phyloP scores from a whole-genome alignment of 2,329 filamentous ascomycete genomes.

The Mycocentrospora acerina region DNA sequence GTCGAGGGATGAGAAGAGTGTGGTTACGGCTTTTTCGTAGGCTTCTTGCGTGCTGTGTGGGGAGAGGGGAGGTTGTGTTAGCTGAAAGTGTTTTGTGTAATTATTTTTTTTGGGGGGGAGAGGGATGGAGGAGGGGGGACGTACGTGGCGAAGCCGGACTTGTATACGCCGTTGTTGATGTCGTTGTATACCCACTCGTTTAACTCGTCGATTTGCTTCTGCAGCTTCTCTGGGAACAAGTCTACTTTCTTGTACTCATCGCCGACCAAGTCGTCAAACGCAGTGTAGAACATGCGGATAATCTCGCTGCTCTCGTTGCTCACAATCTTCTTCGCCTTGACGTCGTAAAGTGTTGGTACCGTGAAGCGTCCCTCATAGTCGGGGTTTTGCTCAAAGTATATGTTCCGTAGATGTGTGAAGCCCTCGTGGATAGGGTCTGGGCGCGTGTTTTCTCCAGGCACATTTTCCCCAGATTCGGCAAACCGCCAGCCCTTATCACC shows the following conservation, averaged over 20 bases:
- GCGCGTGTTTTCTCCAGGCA: constrained; percentile 57
- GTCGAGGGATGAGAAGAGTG: constrained; percentile 52
- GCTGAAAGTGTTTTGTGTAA: not conserved
- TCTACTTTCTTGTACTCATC: constrained; percentile 48
- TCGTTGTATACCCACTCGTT: constrained; percentile 57
- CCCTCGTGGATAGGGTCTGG: constrained; percentile 67
- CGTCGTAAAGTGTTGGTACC: constrained; percentile 84
- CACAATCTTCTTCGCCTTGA: constrained; percentile 72
- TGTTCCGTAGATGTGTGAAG: constrained; percentile 71
- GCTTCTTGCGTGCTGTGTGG: constrained; percentile 49
- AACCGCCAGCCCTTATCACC: constrained; percentile 80
- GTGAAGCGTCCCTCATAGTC: constrained; percentile 80
- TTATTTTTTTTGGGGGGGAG: not conserved
- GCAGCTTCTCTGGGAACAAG: constrained; percentile 48
- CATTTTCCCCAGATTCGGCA: constrained; percentile 62
- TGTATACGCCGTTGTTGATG: constrained; percentile 56
- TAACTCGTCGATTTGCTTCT: constrained; percentile 50
- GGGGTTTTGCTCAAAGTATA: constrained; percentile 76
- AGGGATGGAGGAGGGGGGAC: constrained; percentile 10
- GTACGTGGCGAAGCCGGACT: constrained; percentile 54
- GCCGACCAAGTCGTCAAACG: constrained; percentile 66
- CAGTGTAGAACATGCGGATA: constrained; percentile 82
- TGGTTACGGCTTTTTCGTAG: constrained; percentile 49
- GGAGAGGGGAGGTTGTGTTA: no score
- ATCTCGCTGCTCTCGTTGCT: constrained; percentile 94